A percentile compares a stretch with the other conserved stretches of the same genome.
Conservation (phyloP, 306 rosid genomes). For the Luffa acutangula region DNA sequence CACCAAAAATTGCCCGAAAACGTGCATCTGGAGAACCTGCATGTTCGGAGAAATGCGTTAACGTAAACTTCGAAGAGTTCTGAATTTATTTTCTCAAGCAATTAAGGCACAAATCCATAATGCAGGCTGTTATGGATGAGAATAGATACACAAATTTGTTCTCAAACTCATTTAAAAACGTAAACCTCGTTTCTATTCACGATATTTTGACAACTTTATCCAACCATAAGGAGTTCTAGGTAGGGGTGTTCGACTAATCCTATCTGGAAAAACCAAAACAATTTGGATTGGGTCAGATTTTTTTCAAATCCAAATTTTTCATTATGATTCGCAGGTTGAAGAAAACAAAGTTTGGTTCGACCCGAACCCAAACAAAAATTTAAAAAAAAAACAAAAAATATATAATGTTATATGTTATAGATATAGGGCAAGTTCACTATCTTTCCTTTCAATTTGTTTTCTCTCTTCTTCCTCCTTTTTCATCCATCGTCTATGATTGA, state of each 20-base stretch:
- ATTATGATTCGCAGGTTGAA: no score
- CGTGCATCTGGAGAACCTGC: constrained; percentile 71
- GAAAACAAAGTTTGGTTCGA: no score
- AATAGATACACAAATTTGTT: neutral
- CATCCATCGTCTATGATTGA: no score
- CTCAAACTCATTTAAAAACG: neutral
- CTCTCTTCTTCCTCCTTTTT: no score
- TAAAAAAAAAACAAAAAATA: no score
- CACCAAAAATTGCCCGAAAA: constrained; percentile 46
- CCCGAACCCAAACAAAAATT: no score
- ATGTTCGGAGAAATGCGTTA: neutral
- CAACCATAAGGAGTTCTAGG: neutral
- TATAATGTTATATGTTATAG: no score
- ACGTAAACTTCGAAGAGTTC: neutral
- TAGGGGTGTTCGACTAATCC: neutral
- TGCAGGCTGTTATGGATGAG: neutral
- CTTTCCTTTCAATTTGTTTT: no score
- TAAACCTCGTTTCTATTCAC: neutral
- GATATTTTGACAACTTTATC: neutral
- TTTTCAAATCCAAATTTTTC: no score
- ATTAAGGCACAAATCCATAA: neutral
- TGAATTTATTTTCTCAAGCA: neutral
- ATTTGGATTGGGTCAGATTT: neutral
- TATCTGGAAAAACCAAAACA: neutral
- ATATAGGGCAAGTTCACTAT: no score